Percentiles rank a stretch among this genome's conserved stretches.
Conservation (phyloP, 176 grass and related monocot species). For the Urochloa ruziziensis region DNA sequence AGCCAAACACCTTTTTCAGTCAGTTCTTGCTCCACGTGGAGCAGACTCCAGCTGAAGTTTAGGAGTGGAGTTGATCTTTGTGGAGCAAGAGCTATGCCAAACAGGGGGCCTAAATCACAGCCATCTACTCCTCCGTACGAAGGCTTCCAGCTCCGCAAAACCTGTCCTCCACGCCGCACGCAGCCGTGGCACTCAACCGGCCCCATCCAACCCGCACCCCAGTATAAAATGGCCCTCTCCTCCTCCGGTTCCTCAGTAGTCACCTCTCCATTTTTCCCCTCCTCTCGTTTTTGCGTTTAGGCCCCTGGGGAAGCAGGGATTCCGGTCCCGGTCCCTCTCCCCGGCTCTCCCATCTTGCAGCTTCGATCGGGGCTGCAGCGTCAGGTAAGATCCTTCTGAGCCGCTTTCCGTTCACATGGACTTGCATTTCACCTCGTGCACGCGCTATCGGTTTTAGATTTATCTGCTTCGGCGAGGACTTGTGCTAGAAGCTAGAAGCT, state of each 20-base stretch:
- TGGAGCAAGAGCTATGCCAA: too few species aligned
- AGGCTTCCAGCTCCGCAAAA: neutral
- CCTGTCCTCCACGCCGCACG: neutral
- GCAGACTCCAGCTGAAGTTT: too few species aligned
- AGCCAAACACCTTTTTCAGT: too few species aligned
- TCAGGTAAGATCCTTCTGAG: neutral
- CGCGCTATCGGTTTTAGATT: neutral
- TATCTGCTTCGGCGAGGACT: neutral
- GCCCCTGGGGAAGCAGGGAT: slow-evolving; percentile 29
- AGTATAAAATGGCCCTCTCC: neutral
- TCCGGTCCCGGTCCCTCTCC: slow-evolving; percentile 6
- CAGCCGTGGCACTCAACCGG: neutral
- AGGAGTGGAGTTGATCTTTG: too few species aligned
- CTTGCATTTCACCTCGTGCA: neutral
- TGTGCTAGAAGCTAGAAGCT: neutral
- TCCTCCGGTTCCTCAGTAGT: neutral
- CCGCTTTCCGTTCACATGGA: neutral
- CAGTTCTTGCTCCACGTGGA: too few species aligned
- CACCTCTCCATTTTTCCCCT: slow-evolving; percentile 15
- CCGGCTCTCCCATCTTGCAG: neutral
- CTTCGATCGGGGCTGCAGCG: slow-evolving; percentile 11
- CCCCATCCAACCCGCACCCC: neutral
- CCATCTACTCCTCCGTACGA: too few species aligned
- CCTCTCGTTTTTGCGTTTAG: slow-evolving; percentile 33
- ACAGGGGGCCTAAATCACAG: too few species aligned